Evolutionary conservation across 108 stramenopile genomes (phyloP).

Genomic region (Asterionellopsis glacialis): DNA sequence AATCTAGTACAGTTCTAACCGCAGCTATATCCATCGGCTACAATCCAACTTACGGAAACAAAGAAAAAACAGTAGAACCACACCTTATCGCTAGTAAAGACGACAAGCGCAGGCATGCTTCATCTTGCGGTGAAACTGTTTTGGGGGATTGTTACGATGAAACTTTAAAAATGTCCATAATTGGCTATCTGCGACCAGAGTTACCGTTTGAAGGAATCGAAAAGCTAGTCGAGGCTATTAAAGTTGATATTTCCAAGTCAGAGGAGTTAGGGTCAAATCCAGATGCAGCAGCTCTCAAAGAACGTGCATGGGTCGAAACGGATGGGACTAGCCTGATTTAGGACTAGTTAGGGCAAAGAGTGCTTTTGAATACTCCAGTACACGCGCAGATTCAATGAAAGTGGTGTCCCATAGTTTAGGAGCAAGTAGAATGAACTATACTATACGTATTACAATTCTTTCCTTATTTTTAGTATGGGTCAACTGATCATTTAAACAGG

Average conservation of each 20-base stretch:
- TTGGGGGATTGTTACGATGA: slow-evolving; percentile 81
- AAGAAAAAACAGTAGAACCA: slow-evolving; percentile 76
- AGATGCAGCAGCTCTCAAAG: slow-evolving; percentile 17
- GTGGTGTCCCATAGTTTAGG: too few relatives aligned
- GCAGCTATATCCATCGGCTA: slow-evolving; percentile 81
- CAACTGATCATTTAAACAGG: too few relatives aligned
- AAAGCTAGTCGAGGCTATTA: slow-evolving; percentile 79
- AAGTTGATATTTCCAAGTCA: slow-evolving; percentile 56
- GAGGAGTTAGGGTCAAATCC: slow-evolving; percentile 28
- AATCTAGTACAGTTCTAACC: slow-evolving; percentile 27
- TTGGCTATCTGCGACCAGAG: slow-evolving; percentile 83
- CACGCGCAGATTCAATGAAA: too few relatives aligned
- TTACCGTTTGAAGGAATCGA: slow-evolving; percentile 85
- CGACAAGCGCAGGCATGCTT: slow-evolving; percentile 39
- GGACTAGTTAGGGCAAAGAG: too few relatives aligned
- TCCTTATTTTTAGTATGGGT: too few relatives aligned
- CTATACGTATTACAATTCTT: too few relatives aligned
- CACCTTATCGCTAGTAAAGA: slow-evolving; percentile 66
- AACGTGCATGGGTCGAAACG: slow-evolving; percentile 39
- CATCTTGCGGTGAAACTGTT: slow-evolving; percentile 65
- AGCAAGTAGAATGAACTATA: too few relatives aligned
- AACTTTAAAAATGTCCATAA: slow-evolving; percentile 60
- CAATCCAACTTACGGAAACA: slow-evolving; percentile 86
- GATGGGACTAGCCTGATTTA: neutral
- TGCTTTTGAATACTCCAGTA: too few relatives aligned